Evolutionary conservation across 1,139 yeast genomes (phyloP).

Genomic region (Spencermartinsiella ligniputridi): DNA sequence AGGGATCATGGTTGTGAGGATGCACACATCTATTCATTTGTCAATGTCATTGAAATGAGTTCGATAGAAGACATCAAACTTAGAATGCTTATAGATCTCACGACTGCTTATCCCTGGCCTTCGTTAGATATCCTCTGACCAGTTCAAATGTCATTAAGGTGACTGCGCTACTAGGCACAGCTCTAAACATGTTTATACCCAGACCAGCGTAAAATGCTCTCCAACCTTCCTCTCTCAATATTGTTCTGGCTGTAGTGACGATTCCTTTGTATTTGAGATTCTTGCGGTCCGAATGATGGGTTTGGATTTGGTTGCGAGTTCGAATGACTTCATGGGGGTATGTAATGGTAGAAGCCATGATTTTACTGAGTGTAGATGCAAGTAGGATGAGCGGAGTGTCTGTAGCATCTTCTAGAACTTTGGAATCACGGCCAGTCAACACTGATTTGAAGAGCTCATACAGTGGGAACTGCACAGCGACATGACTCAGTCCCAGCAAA

Average conservation of each 20-base stretch:
- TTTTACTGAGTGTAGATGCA: conserved; percentile 80
- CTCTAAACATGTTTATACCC: conserved; percentile 76
- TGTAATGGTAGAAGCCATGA: conserved; percentile 83
- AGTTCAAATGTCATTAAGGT: conserved; percentile 92
- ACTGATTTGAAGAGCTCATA: conserved; percentile 68
- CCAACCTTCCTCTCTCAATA: conserved; percentile 68
- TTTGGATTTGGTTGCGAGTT: conserved; percentile 74
- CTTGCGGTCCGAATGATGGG: conserved; percentile 26
- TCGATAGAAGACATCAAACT: too few species aligned
- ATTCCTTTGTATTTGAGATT: conserved; percentile 36
- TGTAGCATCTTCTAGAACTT: not conserved
- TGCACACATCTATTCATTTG: too few species aligned
- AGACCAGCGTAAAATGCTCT: conserved; percentile 89
- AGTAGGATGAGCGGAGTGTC: conserved; percentile 47
- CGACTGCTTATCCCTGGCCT: not conserved
- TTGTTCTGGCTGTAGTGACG: conserved; percentile 45
- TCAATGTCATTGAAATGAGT: too few species aligned
- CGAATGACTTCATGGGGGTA: conserved; percentile 96
- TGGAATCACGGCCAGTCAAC: conserved; percentile 1
- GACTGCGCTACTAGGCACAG: conserved; percentile 93
- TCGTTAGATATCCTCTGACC: conserved; percentile 41
- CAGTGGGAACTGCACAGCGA: conserved; percentile 96
- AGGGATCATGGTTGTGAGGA: too few species aligned
- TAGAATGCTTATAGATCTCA: too few species aligned
- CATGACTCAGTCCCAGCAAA: conserved; percentile 83